Evolutionary conservation across 768 basidiomycete genomes (phyloP), one percentile per base, ranked within the genome.

Genomic region (Filobasidium floriforme): DNA sequence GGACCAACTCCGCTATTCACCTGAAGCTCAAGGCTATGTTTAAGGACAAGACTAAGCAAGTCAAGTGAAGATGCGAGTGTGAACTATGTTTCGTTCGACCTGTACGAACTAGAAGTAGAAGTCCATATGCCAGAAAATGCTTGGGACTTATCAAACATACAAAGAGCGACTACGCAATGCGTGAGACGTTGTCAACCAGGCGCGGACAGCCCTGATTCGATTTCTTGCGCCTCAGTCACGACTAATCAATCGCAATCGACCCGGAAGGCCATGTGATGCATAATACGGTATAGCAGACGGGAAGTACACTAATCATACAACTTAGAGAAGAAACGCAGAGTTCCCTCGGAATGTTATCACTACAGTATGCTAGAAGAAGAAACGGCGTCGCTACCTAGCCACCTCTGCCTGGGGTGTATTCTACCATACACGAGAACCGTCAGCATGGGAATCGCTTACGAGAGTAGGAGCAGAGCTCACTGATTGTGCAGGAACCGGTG

Each of bases 401-500:
- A 65, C 64, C 41, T 65, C 64, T 32, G 64, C 59, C 43, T 65
- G 64, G 4, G 59, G 64, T 1, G 64, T 49, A 37, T 60, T 65
- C 64, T 65, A 28, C 18, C 24, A 28, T 4, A 49, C 19, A 44
- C 19, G 10, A 49, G 5, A 15, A 49, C 46, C 22, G 5, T 15
- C 46, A 49, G 14, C 32, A 37, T n/a, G 12, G 28, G 28, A 15
- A 43, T 18, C 12, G n/a, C 43, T 12, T 28, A n/a, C 1, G 15
- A 19, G 12, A 1, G 3, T 7, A 29, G 57, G 7, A 1, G 55
- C n/a, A n/a, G 2, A 9, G 43, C 73, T 61, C 59, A 75, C 76
- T 43, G 69, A 64, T 41, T 54, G 59, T 12, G 75, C 77, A 72
- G 89, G 88, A 28, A 89, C 81, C 15, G 93, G 93, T 14, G 89